phyloP scores from a whole-genome alignment of 2,329 filamentous ascomycete genomes.

The Penicillium sp. region DNA sequence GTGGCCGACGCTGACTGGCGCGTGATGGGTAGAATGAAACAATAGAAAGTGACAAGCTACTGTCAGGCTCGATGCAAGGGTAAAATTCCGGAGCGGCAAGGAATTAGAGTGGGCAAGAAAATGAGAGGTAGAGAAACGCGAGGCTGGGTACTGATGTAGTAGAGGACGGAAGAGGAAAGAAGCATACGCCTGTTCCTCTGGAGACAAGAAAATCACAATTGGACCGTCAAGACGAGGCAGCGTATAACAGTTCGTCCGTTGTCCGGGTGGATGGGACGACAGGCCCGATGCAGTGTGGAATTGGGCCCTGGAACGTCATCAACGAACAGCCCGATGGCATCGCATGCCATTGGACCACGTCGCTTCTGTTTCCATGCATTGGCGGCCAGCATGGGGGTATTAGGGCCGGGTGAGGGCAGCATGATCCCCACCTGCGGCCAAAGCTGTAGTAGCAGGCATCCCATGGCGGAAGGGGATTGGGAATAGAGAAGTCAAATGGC shows the following conservation, averaged over 20 bases:
- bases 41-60: constrained; percentile 33
- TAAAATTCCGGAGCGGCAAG: constrained; percentile 19
- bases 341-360: constrained; percentile 48
- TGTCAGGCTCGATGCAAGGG: constrained; percentile 32
- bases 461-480: constrained; percentile 27
- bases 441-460: constrained; percentile 34
- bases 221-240: constrained; percentile 38
- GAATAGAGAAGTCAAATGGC: constrained; percentile 18
- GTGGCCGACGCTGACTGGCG: constrained; percentile 25
- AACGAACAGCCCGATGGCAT: constrained; percentile 37
- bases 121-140: constrained; percentile 28
- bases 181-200: constrained; percentile 35
- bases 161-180: constrained; percentile 32
- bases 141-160: constrained; percentile 32
- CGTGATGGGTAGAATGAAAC: constrained; percentile 26
- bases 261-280: constrained; percentile 34
- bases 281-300: constrained; percentile 32
- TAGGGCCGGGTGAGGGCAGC: constrained; percentile 34
- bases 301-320: constrained; percentile 38
- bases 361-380: constrained; percentile 35
- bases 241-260: constrained; percentile 37
- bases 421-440: constrained; percentile 33
- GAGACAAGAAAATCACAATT: constrained; percentile 31
- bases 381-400: constrained; percentile 28
- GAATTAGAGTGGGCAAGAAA: constrained; percentile 27